Percentiles rank a stretch among this genome's conserved stretches.
Evolutionary conservation across 345 rosid genomes (phyloP).

Genomic region (Citrus mangshanensis): DNA sequence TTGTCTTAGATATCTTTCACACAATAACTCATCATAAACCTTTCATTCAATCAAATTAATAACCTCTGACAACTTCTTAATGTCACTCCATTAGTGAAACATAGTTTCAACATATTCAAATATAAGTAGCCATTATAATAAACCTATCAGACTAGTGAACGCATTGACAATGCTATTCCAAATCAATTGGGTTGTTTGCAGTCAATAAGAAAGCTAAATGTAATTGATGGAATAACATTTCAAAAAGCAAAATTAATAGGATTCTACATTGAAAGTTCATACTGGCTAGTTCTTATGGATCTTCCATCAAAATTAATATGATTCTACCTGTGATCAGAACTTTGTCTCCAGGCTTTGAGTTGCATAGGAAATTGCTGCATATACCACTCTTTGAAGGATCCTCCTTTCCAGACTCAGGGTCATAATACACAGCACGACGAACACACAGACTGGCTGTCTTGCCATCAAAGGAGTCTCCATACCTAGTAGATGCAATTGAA

Average conservation of each 20-base stretch:
- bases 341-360: constrained; percentile 89
- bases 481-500: constrained; percentile 92
- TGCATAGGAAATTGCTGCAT: constrained; percentile 92
- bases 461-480: constrained; percentile 92
- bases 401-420: constrained; percentile 91
- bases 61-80: background rate
- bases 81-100: background rate
- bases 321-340: constrained; percentile 74
- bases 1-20: background rate
- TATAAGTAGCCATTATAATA: background rate
- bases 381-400: constrained; percentile 87
- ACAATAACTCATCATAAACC: background rate
- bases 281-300: background rate
- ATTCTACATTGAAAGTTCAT: background rate
- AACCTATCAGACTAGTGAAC: background rate
- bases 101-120: background rate
- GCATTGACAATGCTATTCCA: background rate
- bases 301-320: background rate
- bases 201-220: background rate
- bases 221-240: background rate
- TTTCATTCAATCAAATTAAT: background rate
- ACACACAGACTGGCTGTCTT: constrained; percentile 90
- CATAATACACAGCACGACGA: constrained; percentile 92
- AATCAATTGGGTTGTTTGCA: background rate
- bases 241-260: background rate